phyloP scores from a whole-genome alignment of 2,329 filamentous ascomycete genomes.

The Colletotrichum lindemuthianum region DNA sequence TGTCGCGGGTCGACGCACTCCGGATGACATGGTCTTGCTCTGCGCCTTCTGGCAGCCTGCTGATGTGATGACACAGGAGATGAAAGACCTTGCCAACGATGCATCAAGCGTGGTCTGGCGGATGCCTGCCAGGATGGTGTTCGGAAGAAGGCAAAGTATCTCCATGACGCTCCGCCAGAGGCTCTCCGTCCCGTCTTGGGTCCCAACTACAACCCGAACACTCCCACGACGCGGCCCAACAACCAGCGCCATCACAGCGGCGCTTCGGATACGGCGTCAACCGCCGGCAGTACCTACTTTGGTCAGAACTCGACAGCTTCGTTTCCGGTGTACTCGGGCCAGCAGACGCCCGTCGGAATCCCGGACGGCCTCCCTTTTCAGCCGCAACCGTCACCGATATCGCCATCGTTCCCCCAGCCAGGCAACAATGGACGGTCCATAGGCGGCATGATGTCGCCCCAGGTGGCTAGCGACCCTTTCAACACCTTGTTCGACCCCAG shows the following conservation, averaged over 20 bases:
- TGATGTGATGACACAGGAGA: slow-evolving; percentile 71
- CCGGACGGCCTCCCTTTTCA: slow-evolving; percentile 66
- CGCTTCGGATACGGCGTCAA: slow-evolving; percentile 53
- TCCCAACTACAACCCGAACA: slow-evolving; percentile 72
- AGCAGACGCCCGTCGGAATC: slow-evolving; percentile 58
- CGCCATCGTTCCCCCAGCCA: slow-evolving; percentile 73
- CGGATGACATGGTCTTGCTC: too few species aligned
- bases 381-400: slow-evolving; percentile 77
- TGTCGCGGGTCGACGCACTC: too few species aligned
- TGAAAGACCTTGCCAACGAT: slow-evolving; percentile 91
- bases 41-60: slow-evolving; percentile 8
- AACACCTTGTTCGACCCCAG: slow-evolving; percentile 84
- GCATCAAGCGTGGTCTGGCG: slow-evolving; percentile 91
- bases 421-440: slow-evolving; percentile 47
- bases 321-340: slow-evolving; percentile 63
- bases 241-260: slow-evolving; percentile 50
- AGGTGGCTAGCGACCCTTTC: slow-evolving; percentile 62
- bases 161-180: slow-evolving; percentile 93
- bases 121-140: slow-evolving; percentile 96
- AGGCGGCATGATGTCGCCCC: slow-evolving; percentile 59
- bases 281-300: slow-evolving; percentile 57
- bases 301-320: slow-evolving; percentile 56
- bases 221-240: slow-evolving; percentile 53
- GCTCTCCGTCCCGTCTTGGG: slow-evolving; percentile 87
- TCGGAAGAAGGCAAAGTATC: slow-evolving; percentile 98